Evolutionary conservation across 495 filamentous ascomycete genomes (phyloP), one percentile per base, ranked within the genome.

Genomic region (Hypoxylon lienhwacheense): DNA sequence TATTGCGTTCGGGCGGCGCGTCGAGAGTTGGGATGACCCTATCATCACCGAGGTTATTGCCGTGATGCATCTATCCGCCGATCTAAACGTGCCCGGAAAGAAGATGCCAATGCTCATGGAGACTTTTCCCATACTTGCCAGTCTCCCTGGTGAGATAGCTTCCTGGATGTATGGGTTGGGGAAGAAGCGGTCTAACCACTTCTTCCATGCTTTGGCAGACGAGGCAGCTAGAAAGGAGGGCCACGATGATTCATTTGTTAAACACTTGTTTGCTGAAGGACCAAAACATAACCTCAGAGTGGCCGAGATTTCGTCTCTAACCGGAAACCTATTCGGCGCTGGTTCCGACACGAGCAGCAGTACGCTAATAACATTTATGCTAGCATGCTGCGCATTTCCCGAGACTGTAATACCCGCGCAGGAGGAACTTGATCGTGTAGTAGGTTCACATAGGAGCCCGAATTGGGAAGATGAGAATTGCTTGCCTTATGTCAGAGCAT

Each of bases 271-370:
- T 54, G 65, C 75, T 48, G 74, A 79, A 41, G 60, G 70, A 12
- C 61, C 73, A 15, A 76, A 74, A 22, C 71, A 80, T 53, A 69
- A 77, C 26, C 71, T 86, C 4, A 71, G 70, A 20, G 70, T 74
- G 39, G 70, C 69, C 20, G 80, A 85, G 61, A 78, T 86, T 47
- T 81, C 82, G 8, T 74, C 74, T 54, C 70, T 85, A 0, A 80
- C 79, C 0, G 82, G 81, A 1, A 83, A 80, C 29, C 69, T 87
- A 26, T 86, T 86, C 49, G 84, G 82, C 0, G 84, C 84, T 7
- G 84, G 84, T 20, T 76, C 78, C 21, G 84, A 87, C 67, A 87
- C 84, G 4, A 84, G 82, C 2, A 82, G 82, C 6, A 79, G 79
- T 28, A 85, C 84, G 0, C 68, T 87, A 19, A 77, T 82, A 61